A percentile compares a stretch with the other conserved stretches of the same genome.
Evolutionary conservation across 768 basidiomycete species (phyloP).

Genomic region (Phlebiopsis flavidoalba): DNA sequence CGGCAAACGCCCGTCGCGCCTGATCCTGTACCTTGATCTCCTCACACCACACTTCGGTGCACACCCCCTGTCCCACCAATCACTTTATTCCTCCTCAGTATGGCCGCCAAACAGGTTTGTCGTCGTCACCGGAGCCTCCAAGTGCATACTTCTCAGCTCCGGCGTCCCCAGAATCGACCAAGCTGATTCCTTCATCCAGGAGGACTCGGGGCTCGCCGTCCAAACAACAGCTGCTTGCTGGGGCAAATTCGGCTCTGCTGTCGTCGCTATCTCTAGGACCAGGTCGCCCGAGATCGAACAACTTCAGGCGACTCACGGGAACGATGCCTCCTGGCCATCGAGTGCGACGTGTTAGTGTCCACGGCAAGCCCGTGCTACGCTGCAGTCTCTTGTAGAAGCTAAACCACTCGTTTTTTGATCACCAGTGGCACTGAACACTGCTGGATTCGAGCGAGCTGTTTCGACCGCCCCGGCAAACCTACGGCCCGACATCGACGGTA

Average conservation of each 20-base stretch:
- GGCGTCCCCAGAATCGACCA: background rate
- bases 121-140: constrained; percentile 84
- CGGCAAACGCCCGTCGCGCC: constrained; percentile 3
- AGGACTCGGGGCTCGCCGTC: constrained; percentile 79
- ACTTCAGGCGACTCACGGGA: constrained; percentile 36
- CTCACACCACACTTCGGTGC: background rate
- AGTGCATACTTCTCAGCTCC: constrained; percentile 33
- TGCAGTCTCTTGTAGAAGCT: constrained; percentile 2
- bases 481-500: constrained; percentile 64
- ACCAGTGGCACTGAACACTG: constrained; percentile 63
- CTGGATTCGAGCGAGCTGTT: constrained; percentile 53
- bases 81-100: background rate
- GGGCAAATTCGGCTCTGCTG: constrained; percentile 55
- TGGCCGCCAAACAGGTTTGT: constrained; percentile 50
- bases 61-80: background rate
- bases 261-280: constrained; percentile 75
- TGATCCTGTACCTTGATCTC: background rate
- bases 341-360: constrained; percentile 74
- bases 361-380: background rate
- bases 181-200: constrained; percentile 22
- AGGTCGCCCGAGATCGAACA: constrained; percentile 56
- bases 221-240: constrained; percentile 62
- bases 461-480: constrained; percentile 43
- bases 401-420: background rate
- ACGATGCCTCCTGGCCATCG: constrained; percentile 44